phyloP scores from a whole-genome alignment of 2,329 filamentous ascomycete species.

The Pseudogymnoascus sp. region DNA sequence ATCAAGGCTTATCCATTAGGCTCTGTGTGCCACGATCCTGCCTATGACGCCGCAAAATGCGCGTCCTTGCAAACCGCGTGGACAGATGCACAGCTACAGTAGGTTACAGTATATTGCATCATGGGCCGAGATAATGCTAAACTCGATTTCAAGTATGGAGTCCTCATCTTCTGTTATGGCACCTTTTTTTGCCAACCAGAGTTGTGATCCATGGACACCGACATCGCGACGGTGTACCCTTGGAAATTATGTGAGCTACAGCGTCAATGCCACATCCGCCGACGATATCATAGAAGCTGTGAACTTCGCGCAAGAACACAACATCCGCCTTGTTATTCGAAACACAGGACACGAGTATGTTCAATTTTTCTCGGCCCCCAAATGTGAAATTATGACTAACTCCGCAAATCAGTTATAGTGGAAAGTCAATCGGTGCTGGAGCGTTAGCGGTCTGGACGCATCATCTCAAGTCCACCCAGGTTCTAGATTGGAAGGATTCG shows the following conservation, averaged over 20 bases:
- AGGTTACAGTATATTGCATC: background rate
- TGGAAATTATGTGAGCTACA: constrained; percentile 32
- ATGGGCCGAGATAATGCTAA: constrained; percentile 10
- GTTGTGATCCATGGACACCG: constrained; percentile 29
- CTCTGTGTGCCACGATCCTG: constrained; percentile 20
- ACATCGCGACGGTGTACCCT: constrained; percentile 32
- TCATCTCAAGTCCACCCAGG: constrained; percentile 40
- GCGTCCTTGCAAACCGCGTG: constrained; percentile 14
- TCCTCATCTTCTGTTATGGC: constrained; percentile 37
- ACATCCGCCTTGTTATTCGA: constrained; percentile 41
- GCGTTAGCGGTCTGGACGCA: constrained; percentile 52
- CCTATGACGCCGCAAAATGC: constrained; percentile 20
- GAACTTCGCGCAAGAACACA: constrained; percentile 30
- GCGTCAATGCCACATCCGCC: constrained; percentile 22
- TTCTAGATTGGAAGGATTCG: constrained; percentile 33
- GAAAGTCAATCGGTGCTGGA: constrained; percentile 56
- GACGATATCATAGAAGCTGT: constrained; percentile 29
- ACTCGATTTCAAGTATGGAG: constrained; percentile 22
- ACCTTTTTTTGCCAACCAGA: constrained; percentile 34
- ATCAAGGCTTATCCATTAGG: constrained; percentile 17
- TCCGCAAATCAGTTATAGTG: constrained; percentile 34
- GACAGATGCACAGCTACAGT: constrained; percentile 14
- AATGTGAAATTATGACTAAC: background rate
- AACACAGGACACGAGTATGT: constrained; percentile 49
- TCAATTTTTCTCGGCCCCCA: background rate